Conservation (phyloP, 805 yeast species). For the Myxozyma geophila region DNA sequence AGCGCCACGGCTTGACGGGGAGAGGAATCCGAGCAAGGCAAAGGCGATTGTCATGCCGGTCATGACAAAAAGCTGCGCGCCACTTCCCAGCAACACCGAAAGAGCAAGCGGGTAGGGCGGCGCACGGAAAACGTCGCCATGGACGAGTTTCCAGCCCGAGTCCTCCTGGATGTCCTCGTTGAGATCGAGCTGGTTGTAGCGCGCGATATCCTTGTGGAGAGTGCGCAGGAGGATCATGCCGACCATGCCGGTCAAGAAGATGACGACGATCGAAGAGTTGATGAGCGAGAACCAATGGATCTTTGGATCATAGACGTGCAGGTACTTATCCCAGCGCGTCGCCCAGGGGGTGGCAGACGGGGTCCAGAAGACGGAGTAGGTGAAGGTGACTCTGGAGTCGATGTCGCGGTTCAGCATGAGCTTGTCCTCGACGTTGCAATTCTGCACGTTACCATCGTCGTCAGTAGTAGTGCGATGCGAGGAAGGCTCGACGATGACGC, state of each 20-base stretch:
- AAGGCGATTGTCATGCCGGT: constrained; percentile 70
- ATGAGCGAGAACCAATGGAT: constrained; percentile 95
- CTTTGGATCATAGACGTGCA: constrained; percentile 88
- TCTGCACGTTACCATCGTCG: constrained; percentile 39
- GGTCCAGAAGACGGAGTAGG: constrained; percentile 81
- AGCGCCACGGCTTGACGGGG: constrained; percentile 95
- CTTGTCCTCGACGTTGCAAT: constrained; percentile 40
- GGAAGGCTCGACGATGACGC: constrained; percentile 75
- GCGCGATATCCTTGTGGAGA: constrained; percentile 79
- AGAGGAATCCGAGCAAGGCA: constrained; percentile 85
- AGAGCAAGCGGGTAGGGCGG: constrained; percentile 72
- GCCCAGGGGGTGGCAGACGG: constrained; percentile 87
- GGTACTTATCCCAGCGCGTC: constrained; percentile 96
- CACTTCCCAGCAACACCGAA: constrained; percentile 85
- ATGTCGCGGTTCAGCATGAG: constrained; percentile 48
- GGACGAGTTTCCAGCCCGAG: constrained; percentile 94
- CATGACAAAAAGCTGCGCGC: constrained; percentile 83
- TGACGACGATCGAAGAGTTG: constrained; percentile 81
- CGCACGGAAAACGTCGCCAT: constrained; percentile 91
- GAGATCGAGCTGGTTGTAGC: constrained; percentile 86
- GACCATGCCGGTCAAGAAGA: constrained; percentile 75
- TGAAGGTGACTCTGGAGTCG: constrained; percentile 67
- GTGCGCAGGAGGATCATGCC: constrained; percentile 79
- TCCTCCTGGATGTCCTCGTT: constrained; percentile 84
- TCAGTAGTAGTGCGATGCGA: constrained; percentile 56